These are phyloP conservation scores for Ophiosphaerella herpotricha DNA, from an alignment of 2,329 filamentous ascomycete species.

Conservation along the genomic window DNA sequence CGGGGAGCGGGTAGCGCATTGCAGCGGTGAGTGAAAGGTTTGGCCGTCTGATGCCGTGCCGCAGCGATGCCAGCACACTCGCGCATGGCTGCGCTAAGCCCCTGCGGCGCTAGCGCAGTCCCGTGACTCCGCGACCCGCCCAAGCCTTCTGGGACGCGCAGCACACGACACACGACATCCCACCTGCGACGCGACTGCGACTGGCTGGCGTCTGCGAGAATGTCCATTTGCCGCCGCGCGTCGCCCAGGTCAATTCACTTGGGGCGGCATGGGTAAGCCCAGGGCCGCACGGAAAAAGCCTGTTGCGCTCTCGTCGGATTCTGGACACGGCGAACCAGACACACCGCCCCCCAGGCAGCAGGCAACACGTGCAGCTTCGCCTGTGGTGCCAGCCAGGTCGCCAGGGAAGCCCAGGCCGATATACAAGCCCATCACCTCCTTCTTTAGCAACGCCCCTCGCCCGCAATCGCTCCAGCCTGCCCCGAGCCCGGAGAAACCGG, in stretches of 20 bases:
- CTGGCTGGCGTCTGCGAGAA: slow-evolving; percentile 26
- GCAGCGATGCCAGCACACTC: background rate
- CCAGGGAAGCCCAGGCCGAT: slow-evolving; percentile 44
- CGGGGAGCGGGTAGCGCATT: slow-evolving; percentile 2
- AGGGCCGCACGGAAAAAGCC: slow-evolving; percentile 44
- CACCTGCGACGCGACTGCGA: slow-evolving; percentile 13
- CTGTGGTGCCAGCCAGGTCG: slow-evolving; percentile 34
- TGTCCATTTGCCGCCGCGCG: slow-evolving; percentile 30
- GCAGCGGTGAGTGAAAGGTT: slow-evolving; percentile 7
- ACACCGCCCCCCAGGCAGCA: slow-evolving; percentile 33
- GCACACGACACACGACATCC: slow-evolving; percentile 5
- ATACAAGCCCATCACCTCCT: slow-evolving; percentile 54
- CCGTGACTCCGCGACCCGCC: background rate
- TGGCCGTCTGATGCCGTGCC: too few relatives aligned
- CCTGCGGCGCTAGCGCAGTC: background rate
- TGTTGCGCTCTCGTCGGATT: slow-evolving; percentile 43
- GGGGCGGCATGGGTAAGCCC: slow-evolving; percentile 47
- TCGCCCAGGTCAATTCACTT: slow-evolving; percentile 20
- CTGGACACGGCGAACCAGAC: slow-evolving; percentile 30
- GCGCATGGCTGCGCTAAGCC: background rate
- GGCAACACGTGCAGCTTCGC: slow-evolving; percentile 25
- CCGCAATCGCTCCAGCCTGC: slow-evolving; percentile 46
- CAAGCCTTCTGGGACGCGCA: background rate
- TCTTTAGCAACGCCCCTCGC: slow-evolving; percentile 54
- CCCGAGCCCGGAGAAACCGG: slow-evolving; percentile 46